A percentile compares a stretch with the other conserved stretches of the same genome.
Conservation (phyloP, 1,284 basidiomycete genomes). For the Boletellus sp. region DNA sequence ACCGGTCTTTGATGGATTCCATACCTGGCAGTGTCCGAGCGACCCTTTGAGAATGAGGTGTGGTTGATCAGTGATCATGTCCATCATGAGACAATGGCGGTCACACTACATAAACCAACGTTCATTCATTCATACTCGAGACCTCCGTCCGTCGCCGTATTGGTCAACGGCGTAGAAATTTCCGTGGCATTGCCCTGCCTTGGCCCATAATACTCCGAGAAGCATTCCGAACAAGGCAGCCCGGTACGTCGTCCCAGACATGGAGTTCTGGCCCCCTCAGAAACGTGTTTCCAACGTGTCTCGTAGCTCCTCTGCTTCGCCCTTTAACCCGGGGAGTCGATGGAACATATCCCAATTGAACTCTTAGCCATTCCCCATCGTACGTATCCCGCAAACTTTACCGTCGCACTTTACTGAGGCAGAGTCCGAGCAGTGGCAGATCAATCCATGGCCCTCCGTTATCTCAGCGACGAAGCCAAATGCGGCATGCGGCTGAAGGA, state of each 20-base stretch:
- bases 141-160: slow-evolving; percentile 7
- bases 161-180: slow-evolving; percentile 16
- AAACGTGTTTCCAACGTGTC: slow-evolving; percentile 31
- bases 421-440: slow-evolving; percentile 4
- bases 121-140: slow-evolving; percentile 12
- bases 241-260: slow-evolving; percentile 19
- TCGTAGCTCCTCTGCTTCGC: slow-evolving; percentile 15
- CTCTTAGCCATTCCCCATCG: slow-evolving; percentile 20
- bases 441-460: slow-evolving; percentile 24
- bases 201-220: slow-evolving; percentile 6
- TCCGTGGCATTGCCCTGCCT: slow-evolving; percentile 16
- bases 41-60: too few species aligned
- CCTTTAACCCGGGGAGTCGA: slow-evolving; percentile 27
- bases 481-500: slow-evolving; percentile 10
- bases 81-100: slow-evolving; percentile 3
- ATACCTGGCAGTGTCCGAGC: neutral
- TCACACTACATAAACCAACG: slow-evolving; percentile 7
- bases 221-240: slow-evolving; percentile 21
- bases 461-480: slow-evolving; percentile 20
- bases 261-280: slow-evolving; percentile 8
- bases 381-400: slow-evolving; percentile 7
- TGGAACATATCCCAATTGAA: slow-evolving; percentile 24
- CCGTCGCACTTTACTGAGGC: slow-evolving; percentile 4
- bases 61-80: neutral
- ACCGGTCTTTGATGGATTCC: neutral